These are phyloP conservation scores for Suillus bovinus DNA, from an alignment of 768 basidiomycete genomes.

Conservation along the genomic window DNA sequence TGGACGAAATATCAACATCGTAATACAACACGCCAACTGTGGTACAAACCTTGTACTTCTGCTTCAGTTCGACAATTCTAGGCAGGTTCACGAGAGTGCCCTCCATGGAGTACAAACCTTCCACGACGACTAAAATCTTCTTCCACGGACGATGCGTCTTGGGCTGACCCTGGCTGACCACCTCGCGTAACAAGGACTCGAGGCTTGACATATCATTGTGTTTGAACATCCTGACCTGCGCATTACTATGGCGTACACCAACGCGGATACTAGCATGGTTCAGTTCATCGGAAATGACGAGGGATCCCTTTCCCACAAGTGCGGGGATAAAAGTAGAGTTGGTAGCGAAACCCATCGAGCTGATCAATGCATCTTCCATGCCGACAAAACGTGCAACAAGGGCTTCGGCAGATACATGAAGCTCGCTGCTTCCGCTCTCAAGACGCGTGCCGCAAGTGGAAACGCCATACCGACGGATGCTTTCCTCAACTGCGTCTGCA, in stretches of 20 bases:
- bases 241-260: conserved; percentile 87
- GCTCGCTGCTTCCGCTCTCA: conserved; percentile 83
- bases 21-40: conserved; percentile 14
- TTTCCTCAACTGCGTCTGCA: conserved; percentile 90
- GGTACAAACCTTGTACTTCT: conserved; percentile 82
- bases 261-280: conserved; percentile 96
- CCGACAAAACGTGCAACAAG: conserved; percentile 91
- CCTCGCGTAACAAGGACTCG: conserved; percentile 81
- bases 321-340: conserved; percentile 94
- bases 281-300: conserved; percentile 95
- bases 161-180: conserved; percentile 96
- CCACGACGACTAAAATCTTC: conserved; percentile 93
- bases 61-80: conserved; percentile 75
- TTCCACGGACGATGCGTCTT: conserved; percentile 99
- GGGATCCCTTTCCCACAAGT: conserved; percentile 83
- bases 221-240: conserved; percentile 81
- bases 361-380: conserved; percentile 85
- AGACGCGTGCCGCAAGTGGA: conserved; percentile 75
- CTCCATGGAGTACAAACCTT: conserved; percentile 98
- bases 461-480: conserved; percentile 79
- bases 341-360: conserved; percentile 96
- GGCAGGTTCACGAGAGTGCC: conserved; percentile 92
- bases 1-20: conserved; percentile 21
- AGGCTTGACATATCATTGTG: conserved; percentile 87
- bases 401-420: conserved; percentile 79